These are phyloP conservation scores for Aspergillus felis DNA, from an alignment of 2,329 filamentous ascomycete species.

Conservation along the genomic window DNA sequence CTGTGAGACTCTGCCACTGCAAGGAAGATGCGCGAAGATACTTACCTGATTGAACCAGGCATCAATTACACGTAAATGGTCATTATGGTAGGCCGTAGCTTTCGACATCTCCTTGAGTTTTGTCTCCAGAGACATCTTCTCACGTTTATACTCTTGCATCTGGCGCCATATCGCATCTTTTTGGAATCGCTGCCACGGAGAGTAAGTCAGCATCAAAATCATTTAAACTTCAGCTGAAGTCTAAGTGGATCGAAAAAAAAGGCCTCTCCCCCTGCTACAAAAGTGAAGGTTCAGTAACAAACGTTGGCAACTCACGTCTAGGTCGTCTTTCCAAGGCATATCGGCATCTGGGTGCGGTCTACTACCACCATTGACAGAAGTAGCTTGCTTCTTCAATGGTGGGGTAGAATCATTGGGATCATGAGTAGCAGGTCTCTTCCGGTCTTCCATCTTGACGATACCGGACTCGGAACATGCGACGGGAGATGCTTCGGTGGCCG, in stretches of 20 bases:
- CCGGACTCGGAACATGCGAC: slow-evolving; percentile 72
- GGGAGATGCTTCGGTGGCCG: slow-evolving; percentile 72
- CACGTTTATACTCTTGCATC: slow-evolving; percentile 96
- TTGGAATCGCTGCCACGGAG: slow-evolving; percentile 66
- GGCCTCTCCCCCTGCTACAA: background rate
- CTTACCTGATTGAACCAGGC: slow-evolving; percentile 90
- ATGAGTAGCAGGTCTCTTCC: slow-evolving; percentile 86
- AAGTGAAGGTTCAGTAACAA: slow-evolving; percentile 9
- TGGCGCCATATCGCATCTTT: slow-evolving; percentile 97
- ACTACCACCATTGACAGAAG: slow-evolving; percentile 67
- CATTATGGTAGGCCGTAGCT: slow-evolving; percentile 77
- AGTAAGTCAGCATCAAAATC: slow-evolving; percentile 29
- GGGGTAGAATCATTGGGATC: slow-evolving; percentile 80
- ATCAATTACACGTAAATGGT: slow-evolving; percentile 86
- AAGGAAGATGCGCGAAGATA: slow-evolving; percentile 9
- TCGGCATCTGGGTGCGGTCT: slow-evolving; percentile 63
- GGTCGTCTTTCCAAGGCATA: slow-evolving; percentile 66
- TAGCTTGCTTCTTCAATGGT: slow-evolving; percentile 84
- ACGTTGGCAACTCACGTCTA: slow-evolving; percentile 59
- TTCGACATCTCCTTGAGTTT: slow-evolving; percentile 78
- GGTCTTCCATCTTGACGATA: slow-evolving; percentile 96
- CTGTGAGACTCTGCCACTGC: slow-evolving; percentile 12
- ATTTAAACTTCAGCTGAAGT: slow-evolving; percentile 9
- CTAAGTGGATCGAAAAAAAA: background rate
- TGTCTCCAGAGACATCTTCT: slow-evolving; percentile 75